Evolutionary conservation across 495 filamentous ascomycete species (phyloP).

Genomic region (Alectoria sarmentosa): DNA sequence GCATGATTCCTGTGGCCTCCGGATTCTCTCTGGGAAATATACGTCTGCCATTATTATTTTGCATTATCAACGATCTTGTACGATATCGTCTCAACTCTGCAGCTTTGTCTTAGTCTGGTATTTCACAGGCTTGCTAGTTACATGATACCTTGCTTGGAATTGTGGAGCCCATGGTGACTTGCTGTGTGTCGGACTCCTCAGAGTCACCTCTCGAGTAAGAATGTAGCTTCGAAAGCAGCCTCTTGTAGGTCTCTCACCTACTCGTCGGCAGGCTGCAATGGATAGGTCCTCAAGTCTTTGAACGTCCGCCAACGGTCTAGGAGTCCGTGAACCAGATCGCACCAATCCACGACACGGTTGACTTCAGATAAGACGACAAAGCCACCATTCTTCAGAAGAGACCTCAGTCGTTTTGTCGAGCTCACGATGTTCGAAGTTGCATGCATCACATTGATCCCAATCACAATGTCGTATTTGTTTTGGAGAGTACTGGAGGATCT

Average conservation of each 20-base stretch:
- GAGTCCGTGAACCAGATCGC: constrained; percentile 44
- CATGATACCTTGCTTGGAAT: constrained; percentile 9
- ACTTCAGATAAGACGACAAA: constrained; percentile 38
- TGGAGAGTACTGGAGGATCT: constrained; percentile 12
- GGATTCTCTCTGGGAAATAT: constrained; percentile 29
- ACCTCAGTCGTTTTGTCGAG: constrained; percentile 31
- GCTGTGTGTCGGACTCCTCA: constrained; percentile 25
- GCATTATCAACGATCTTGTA: constrained; percentile 32
- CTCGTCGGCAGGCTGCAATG: constrained; percentile 27
- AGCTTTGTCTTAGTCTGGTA: constrained; percentile 3
- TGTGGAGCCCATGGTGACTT: constrained; percentile 25
- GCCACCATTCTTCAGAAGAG: constrained; percentile 34
- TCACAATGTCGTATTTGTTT: constrained; percentile 34
- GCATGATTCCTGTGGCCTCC: constrained; percentile 2
- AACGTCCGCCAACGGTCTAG: constrained; percentile 50
- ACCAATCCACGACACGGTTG: constrained; percentile 33
- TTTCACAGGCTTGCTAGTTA: background rate
- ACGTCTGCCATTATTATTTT: constrained; percentile 35
- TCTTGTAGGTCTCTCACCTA: constrained; percentile 38
- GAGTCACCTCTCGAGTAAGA: constrained; percentile 44
- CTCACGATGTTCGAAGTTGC: constrained; percentile 37
- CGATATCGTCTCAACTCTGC: constrained; percentile 29
- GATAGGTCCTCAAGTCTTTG: constrained; percentile 42
- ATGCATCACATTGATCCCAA: constrained; percentile 44
- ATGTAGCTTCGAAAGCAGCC: constrained; percentile 40